phyloP scores from a whole-genome alignment of 352 stramenopile species.

The Phytophthora nicotianae region DNA sequence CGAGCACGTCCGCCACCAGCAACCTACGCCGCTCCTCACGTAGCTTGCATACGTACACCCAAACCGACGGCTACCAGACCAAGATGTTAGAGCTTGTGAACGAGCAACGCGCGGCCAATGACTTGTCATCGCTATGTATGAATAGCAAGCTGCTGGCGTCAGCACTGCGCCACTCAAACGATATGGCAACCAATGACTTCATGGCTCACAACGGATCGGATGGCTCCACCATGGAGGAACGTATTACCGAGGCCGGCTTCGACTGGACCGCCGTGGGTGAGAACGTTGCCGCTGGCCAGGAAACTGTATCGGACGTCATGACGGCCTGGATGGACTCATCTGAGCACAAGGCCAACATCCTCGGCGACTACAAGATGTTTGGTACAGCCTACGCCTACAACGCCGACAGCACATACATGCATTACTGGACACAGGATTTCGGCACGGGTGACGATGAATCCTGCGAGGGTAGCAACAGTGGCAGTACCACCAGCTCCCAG shows the following conservation, averaged over 20 bases:
- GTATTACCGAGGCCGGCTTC: slow-evolving; percentile 44
- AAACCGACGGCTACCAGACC: slow-evolving; percentile 25
- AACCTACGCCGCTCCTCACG: slow-evolving; percentile 19
- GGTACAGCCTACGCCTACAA: slow-evolving; percentile 34
- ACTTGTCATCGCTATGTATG: slow-evolving; percentile 34
- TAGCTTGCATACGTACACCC: slow-evolving; percentile 28
- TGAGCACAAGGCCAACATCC: slow-evolving; percentile 31
- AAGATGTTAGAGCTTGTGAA: slow-evolving; percentile 38
- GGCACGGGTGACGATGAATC: slow-evolving; percentile 10
- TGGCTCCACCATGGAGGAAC: slow-evolving; percentile 37
- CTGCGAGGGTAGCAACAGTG: slow-evolving; percentile 31
- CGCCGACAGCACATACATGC: slow-evolving; percentile 21
- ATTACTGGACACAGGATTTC: slow-evolving; percentile 66
- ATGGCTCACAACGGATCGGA: slow-evolving; percentile 48
- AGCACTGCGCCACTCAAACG: slow-evolving; percentile 28
- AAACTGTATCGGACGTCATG: slow-evolving; percentile 33
- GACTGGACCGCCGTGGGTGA: slow-evolving; percentile 34
- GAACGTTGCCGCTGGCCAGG: slow-evolving; percentile 42
- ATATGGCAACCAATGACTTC: slow-evolving; percentile 46
- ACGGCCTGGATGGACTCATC: slow-evolving; percentile 32
- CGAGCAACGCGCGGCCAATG: slow-evolving; percentile 39
- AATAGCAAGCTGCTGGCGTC: slow-evolving; percentile 39
- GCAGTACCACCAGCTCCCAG: slow-evolving; percentile 23
- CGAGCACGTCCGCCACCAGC: slow-evolving; percentile 6
- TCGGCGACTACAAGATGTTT: slow-evolving; percentile 40